phyloP scores from a whole-genome alignment of 108 stramenopile species.

The Nitzschia palea region DNA sequence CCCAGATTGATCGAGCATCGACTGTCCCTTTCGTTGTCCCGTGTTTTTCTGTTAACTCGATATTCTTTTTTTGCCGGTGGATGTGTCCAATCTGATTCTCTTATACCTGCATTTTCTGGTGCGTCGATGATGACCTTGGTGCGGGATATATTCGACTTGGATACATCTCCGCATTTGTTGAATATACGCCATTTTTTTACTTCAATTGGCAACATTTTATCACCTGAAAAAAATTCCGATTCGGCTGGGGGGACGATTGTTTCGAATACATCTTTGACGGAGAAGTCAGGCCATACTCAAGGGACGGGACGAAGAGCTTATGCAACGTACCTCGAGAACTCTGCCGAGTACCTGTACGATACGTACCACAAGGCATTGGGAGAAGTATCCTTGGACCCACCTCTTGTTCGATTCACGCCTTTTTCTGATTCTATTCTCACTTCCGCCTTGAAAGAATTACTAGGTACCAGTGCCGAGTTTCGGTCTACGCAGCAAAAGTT shows the following conservation, averaged over 20 bases:
- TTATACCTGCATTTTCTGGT: not conserved
- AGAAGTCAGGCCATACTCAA: not conserved
- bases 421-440: too few relatives aligned
- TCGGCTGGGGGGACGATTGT: not conserved
- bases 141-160: not conserved
- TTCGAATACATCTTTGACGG: not conserved
- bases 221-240: not conserved
- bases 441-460: too few relatives aligned
- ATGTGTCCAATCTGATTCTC: not conserved
- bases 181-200: not conserved
- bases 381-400: not conserved
- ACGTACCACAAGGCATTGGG: not conserved
- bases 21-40: not conserved
- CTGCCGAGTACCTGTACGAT: not conserved
- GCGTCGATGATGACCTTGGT: not conserved
- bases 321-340: not conserved
- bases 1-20: not conserved
- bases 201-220: not conserved
- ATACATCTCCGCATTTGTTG: not conserved
- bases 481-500: too few relatives aligned
- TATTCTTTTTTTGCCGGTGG: not conserved
- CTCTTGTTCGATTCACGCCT: too few relatives aligned
- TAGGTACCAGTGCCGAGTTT: too few relatives aligned
- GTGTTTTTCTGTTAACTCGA: not conserved
- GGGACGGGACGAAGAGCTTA: not conserved